Conservation (phyloP, 106 monocot genomes). For the Dendrobium officinale region DNA sequence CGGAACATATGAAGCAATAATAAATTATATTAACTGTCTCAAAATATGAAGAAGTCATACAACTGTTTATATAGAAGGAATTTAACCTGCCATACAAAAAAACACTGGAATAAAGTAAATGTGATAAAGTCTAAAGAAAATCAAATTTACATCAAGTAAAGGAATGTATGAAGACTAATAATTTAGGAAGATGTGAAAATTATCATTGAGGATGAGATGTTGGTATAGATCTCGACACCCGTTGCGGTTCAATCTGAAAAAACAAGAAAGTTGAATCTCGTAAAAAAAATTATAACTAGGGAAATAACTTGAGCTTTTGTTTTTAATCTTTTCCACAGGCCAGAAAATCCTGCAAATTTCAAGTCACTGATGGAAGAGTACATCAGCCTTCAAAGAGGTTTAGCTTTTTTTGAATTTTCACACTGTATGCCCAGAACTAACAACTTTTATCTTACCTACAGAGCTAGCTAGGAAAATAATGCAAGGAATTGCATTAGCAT, state of each 20-base stretch:
- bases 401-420: constrained; percentile 1
- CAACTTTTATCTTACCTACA: constrained; percentile 14
- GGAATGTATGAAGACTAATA: background rate
- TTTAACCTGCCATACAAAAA: too few relatives aligned
- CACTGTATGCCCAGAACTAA: background rate
- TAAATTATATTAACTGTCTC: background rate
- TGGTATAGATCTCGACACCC: background rate
- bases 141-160: background rate
- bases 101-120: too few relatives aligned
- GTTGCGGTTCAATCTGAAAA: background rate
- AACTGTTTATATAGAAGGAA: too few relatives aligned
- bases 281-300: background rate
- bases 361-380: constrained; percentile 64
- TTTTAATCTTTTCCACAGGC: constrained; percentile 39
- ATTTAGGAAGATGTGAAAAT: background rate
- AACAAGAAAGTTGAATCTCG: background rate
- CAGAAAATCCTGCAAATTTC: constrained; percentile 60
- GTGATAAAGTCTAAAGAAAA: too few relatives aligned
- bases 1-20: background rate
- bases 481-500: constrained; percentile 88
- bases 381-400: constrained; percentile 57
- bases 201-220: background rate
- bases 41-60: background rate
- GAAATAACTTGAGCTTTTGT: background rate
- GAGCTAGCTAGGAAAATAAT: constrained; percentile 93